phyloP scores from a whole-genome alignment of 768 basidiomycete species.

The Psilocybe cubensis region DNA sequence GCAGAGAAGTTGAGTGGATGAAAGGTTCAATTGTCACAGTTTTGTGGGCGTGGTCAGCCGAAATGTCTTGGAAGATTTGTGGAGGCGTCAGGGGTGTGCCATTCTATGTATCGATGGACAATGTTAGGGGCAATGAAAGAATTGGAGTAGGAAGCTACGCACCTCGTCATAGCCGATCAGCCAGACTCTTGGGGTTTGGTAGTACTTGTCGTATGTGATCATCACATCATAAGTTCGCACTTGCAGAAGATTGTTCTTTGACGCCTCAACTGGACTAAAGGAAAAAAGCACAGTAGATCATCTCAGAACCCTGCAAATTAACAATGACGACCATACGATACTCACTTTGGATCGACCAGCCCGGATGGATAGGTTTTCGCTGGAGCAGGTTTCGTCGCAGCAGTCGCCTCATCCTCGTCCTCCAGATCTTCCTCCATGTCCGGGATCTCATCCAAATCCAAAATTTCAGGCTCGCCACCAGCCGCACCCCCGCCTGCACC shows the following conservation, averaged over 20 bases:
- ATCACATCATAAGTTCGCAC: conserved; percentile 99
- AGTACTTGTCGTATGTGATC: conserved; percentile 99
- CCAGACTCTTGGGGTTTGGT: conserved; percentile 99
- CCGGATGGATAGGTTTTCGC: conserved; percentile 17
- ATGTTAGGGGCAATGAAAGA: not conserved
- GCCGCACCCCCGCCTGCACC: conserved; percentile 14
- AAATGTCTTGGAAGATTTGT: conserved; percentile 97
- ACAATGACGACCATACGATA: conserved; percentile 5
- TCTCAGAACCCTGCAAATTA: conserved; percentile 1
- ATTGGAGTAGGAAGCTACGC: conserved; percentile 1
- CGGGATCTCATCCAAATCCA: conserved; percentile 95
- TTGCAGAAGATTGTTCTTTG: conserved; percentile 86
- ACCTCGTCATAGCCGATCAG: conserved; percentile 97
- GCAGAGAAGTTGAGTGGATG: conserved; percentile 87
- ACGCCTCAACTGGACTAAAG: conserved; percentile 60
- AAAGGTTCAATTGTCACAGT: conserved; percentile 98
- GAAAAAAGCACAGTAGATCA: not conserved
- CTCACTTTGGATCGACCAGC: conserved; percentile 54
- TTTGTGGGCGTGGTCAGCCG: conserved; percentile 96
- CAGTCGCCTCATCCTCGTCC: conserved; percentile 86
- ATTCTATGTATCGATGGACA: conserved; percentile 55
- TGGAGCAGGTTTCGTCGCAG: conserved; percentile 52
- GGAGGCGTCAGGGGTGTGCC: conserved; percentile 84
- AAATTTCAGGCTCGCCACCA: conserved; percentile 58
- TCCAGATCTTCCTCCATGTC: conserved; percentile 92